These are phyloP conservation scores for Trichophyton schoenleinii DNA, from an alignment of 2,329 filamentous ascomycete species.

Conservation along the genomic window DNA sequence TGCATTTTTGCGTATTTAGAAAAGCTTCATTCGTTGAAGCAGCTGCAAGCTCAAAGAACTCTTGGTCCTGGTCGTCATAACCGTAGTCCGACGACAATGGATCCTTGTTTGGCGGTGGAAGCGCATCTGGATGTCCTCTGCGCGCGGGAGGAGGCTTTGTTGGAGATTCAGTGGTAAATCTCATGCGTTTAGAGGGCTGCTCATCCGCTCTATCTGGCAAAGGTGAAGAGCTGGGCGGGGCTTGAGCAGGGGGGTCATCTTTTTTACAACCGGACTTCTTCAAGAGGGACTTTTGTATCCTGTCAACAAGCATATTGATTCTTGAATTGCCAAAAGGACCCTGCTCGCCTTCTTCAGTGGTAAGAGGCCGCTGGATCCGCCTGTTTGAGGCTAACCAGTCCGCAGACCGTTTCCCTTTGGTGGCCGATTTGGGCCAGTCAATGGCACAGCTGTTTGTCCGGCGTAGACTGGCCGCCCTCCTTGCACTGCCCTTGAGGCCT, in stretches of 20 bases:
- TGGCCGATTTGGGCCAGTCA: constrained; percentile 50
- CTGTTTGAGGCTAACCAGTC: constrained; percentile 32
- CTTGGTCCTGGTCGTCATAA: constrained; percentile 36
- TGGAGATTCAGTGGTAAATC: constrained; percentile 13
- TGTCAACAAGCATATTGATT: constrained; percentile 50
- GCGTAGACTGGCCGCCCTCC: constrained; percentile 40
- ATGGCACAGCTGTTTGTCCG: constrained; percentile 57
- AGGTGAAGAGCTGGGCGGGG: constrained; percentile 34
- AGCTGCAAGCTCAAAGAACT: constrained; percentile 28
- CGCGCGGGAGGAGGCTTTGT: constrained; percentile 16
- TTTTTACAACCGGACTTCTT: constrained; percentile 16
- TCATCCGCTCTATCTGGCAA: constrained; percentile 25
- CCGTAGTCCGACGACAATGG: constrained; percentile 34
- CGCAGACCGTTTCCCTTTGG: constrained; percentile 52
- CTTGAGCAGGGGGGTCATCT: constrained; percentile 24
- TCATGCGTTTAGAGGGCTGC: constrained; percentile 17
- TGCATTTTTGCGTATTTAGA: background rate
- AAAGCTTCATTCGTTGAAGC: constrained; percentile 7
- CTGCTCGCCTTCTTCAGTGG: constrained; percentile 11
- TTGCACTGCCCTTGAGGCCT: constrained; percentile 24
- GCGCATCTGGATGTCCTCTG: background rate
- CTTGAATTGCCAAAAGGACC: constrained; percentile 32
- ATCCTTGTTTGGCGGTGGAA: background rate
- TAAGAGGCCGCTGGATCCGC: constrained; percentile 13
- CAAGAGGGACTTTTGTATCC: constrained; percentile 44